These are phyloP conservation scores for Aspergillus glaucus DNA, from an alignment of 2,329 filamentous ascomycete species.

Conservation along the genomic window DNA sequence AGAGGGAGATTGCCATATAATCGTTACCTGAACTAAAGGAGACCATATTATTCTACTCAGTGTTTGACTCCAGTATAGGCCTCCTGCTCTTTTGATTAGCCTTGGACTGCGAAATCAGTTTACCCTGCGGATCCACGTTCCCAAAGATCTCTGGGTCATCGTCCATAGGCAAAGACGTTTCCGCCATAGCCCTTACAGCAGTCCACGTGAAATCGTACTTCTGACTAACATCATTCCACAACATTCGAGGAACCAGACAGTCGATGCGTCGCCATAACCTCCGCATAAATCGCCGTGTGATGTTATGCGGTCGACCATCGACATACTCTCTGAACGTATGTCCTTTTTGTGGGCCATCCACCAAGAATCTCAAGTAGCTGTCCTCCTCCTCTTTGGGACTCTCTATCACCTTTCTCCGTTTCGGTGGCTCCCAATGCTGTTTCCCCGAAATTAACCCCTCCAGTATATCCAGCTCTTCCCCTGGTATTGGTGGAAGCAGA, in stretches of 20 bases:
- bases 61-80: not conserved
- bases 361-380: slow-evolving; percentile 23
- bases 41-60: no score
- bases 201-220: slow-evolving; percentile 28
- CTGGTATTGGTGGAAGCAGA: slow-evolving; percentile 35
- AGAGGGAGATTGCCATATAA: no score
- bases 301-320: slow-evolving; percentile 33
- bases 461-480: slow-evolving; percentile 28
- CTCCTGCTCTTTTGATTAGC: not conserved
- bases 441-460: slow-evolving; percentile 27
- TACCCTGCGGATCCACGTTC: not conserved
- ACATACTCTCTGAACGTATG: slow-evolving; percentile 27
- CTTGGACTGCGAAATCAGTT: not conserved
- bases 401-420: slow-evolving; percentile 16
- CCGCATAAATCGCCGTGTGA: slow-evolving; percentile 35
- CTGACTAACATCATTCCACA: slow-evolving; percentile 13
- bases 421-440: slow-evolving; percentile 24
- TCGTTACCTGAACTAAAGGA: no score
- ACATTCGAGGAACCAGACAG: slow-evolving; percentile 24
- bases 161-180: slow-evolving; percentile 42
- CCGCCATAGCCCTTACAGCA: slow-evolving; percentile 9
- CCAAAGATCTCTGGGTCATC: not conserved
- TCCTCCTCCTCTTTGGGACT: slow-evolving; percentile 1
- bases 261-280: slow-evolving; percentile 33
- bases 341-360: slow-evolving; percentile 31